Base-by-base conservation (phyloP, 192 early-diverging fungal genomes). In the Backusella morwellensis region DNA sequence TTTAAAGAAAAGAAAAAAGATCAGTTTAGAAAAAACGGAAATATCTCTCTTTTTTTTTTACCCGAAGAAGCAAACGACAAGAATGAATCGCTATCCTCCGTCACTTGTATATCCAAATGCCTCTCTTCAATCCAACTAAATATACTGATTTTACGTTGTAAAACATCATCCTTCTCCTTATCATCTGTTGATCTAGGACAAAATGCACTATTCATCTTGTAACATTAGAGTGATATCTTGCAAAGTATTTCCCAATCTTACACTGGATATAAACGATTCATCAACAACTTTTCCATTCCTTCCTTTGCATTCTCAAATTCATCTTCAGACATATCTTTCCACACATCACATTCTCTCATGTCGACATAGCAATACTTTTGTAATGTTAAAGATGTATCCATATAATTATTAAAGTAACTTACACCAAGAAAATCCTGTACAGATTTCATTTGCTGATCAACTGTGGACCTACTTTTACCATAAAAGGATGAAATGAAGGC, bases 281-380 rank as follows among this genome's bases (percentile, higher is more conserved):
- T 95, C 23, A 94, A 89, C 32, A 95, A 85, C 69, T 95, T 95
- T 74, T 95, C 94, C 86, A 94, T 92, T 12, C 92, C 93, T 76
- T 95, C 93, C 32, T 90, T 88, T 1, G 91, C 92, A 83, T 91
- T 91, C 68, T 94, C 93, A 82, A 93, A 91, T 74, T 91, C 91
- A 47, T 91, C 83, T 8, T 93, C 94, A 9, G 81, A 78, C 9
- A 78, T 56, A 32, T 85, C 70, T 32, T 80, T 81, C 91, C 91
- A 95, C 19, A 91, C 76, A n/a, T 90, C 85, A 76, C 88, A 87
- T 63, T 91, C 87, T 34, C 86, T 86, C 91, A 94, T 93, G 75
- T 91, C 89, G n/a, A 73, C 78, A 4, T 88, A 80, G 14, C 92
- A 91, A 78, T 92, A 94, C 81, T 92, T 82, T 7, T 86, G 77